Percentiles rank a stretch among this genome's conserved stretches.
Conservation (phyloP, 805 yeast genomes). For the Yarrowia hollandica region DNA sequence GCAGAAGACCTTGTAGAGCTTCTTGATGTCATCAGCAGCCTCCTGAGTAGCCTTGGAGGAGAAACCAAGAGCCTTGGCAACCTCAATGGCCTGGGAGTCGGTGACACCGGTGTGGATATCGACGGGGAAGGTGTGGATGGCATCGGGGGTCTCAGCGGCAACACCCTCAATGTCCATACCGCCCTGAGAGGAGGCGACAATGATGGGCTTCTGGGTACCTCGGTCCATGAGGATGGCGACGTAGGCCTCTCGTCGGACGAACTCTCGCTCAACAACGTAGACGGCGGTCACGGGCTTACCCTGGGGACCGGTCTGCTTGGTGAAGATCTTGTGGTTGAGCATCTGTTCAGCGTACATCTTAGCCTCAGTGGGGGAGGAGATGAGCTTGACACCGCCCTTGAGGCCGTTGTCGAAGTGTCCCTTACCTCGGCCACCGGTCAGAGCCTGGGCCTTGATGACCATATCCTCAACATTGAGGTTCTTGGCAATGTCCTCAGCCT, state of each 20-base stretch:
- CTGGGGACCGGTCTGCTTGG: constrained; percentile 96
- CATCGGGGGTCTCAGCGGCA: constrained; percentile 85
- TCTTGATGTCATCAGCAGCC: constrained; percentile 84
- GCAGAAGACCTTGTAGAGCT: constrained; percentile 81
- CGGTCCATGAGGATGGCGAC: constrained; percentile 94
- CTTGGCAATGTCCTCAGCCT: constrained; percentile 81
- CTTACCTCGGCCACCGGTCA: constrained; percentile 99
- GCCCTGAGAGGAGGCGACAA: constrained; percentile 96
- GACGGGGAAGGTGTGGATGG: constrained; percentile 84
- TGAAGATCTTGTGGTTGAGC: constrained; percentile 89
- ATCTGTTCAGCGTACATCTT: constrained; percentile 80
- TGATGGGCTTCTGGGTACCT: constrained; percentile 81
- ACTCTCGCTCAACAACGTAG: constrained; percentile 91
- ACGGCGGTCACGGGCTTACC: constrained; percentile 98
- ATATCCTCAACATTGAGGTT: constrained; percentile 69
- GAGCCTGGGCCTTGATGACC: constrained; percentile 97
- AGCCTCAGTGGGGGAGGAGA: constrained; percentile 82
- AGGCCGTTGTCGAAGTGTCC: constrained; percentile 96
- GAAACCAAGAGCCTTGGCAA: constrained; percentile 83
- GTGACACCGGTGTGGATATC: constrained; percentile 79
- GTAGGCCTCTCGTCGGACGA: constrained; percentile 92
- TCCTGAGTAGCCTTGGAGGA: constrained; percentile 71
- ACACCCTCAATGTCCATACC: constrained; percentile 99
- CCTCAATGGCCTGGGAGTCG: constrained; percentile 67
- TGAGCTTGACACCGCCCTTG: constrained; percentile 94